A percentile compares a stretch with the other conserved stretches of the same genome.
Conservation (phyloP, 2,329 filamentous ascomycete species). For the Colletotrichum gigasporum region DNA sequence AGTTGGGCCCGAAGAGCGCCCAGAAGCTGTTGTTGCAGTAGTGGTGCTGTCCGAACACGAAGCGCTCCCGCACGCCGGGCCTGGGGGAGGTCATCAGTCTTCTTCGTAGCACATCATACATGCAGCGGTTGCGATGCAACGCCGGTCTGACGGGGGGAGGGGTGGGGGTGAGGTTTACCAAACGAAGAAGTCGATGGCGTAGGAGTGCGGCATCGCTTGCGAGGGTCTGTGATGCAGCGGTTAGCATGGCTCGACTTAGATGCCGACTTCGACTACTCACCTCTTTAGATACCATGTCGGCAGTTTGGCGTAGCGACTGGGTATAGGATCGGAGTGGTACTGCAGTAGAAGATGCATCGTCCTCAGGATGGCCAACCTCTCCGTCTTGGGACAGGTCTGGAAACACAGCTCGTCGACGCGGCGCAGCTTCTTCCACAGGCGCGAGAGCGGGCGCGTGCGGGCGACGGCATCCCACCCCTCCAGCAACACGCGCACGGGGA, state of each 20-base stretch:
- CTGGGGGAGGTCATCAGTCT: constrained; percentile 24
- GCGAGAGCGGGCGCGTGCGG: constrained; percentile 36
- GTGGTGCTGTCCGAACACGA: constrained; percentile 40
- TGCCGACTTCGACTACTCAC: constrained; percentile 22
- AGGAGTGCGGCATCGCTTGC: constrained; percentile 39
- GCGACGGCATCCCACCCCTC: constrained; percentile 43
- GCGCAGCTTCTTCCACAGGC: constrained; percentile 39
- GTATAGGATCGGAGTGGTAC: constrained; percentile 39
- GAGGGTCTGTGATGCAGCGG: constrained; percentile 36
- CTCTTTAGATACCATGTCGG: constrained; percentile 40
- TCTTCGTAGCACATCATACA: no score
- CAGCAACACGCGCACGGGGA: constrained; percentile 36
- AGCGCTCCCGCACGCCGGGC: constrained; percentile 41
- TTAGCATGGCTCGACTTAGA: constrained; percentile 1
- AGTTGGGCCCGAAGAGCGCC: constrained; percentile 35
- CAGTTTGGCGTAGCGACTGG: constrained; percentile 32
- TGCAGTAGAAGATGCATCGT: constrained; percentile 37
- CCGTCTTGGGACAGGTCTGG: constrained; percentile 26
- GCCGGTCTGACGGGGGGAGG: no score
- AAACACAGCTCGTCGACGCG: constrained; percentile 38
- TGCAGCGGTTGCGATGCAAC: no score
- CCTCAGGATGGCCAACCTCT: constrained; percentile 38
- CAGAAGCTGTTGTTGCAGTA: constrained; percentile 42
- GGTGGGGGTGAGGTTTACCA: constrained; percentile 33
- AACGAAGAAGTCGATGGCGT: constrained; percentile 43